Conservation (phyloP, 2,329 filamentous ascomycete species). For the Thelonectria blattea region DNA sequence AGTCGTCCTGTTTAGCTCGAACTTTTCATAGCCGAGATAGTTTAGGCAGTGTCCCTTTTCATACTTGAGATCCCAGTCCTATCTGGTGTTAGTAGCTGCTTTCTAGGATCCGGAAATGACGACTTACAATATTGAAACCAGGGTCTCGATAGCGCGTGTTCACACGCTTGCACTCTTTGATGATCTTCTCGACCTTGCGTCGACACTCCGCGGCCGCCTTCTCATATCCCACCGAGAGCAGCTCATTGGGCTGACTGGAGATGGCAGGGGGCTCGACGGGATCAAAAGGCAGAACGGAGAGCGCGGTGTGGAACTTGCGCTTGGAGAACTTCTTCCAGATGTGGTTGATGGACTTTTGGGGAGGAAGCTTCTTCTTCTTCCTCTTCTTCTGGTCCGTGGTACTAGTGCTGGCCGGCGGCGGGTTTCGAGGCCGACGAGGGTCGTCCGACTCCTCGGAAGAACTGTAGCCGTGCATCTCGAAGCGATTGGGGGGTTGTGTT, state of each 20-base stretch:
- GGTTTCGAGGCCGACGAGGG: slow-evolving; percentile 45
- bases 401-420: slow-evolving; percentile 42
- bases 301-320: slow-evolving; percentile 67
- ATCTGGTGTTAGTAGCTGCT: slow-evolving; percentile 22
- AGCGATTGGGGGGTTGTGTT: neutral
- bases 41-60: slow-evolving; percentile 63
- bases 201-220: slow-evolving; percentile 68
- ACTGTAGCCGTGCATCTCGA: slow-evolving; percentile 54
- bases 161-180: slow-evolving; percentile 70
- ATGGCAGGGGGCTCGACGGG: slow-evolving; percentile 59
- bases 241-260: slow-evolving; percentile 63
- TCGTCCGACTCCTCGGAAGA: slow-evolving; percentile 59
- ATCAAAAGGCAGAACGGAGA: slow-evolving; percentile 69
- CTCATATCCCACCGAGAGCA: slow-evolving; percentile 65
- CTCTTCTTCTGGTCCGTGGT: slow-evolving; percentile 57
- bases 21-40: slow-evolving; percentile 57
- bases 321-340: slow-evolving; percentile 69
- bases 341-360: slow-evolving; percentile 70
- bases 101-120: neutral
- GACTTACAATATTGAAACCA: slow-evolving; percentile 61
- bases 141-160: slow-evolving; percentile 82
- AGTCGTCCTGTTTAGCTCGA: slow-evolving; percentile 55
- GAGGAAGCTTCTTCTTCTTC: slow-evolving; percentile 56
- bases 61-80: slow-evolving; percentile 74
- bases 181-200: slow-evolving; percentile 66